phyloP scores from a whole-genome alignment of 805 yeast species.

The Ascoidea tarda region DNA sequence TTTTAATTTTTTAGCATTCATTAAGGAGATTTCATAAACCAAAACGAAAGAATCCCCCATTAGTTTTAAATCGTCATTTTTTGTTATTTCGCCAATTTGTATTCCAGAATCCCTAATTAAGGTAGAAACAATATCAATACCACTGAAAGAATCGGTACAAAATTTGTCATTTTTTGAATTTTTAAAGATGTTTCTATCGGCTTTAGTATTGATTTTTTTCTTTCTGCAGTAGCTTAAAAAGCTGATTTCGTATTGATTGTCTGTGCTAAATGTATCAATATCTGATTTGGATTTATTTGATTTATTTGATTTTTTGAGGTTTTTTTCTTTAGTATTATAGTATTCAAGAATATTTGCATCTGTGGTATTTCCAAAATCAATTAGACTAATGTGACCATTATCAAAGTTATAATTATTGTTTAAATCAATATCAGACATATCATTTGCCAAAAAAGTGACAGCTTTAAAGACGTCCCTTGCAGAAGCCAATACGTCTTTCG shows the following conservation, averaged over 20 bases:
- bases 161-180: slow-evolving; percentile 3
- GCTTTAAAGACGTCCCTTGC: slow-evolving; percentile 1
- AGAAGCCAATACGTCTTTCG: neutral
- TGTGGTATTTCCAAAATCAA: too few relatives aligned
- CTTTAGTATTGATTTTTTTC: slow-evolving; percentile 3
- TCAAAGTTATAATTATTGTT: slow-evolving; percentile 1
- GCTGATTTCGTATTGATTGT: slow-evolving; percentile 18
- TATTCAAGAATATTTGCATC: neutral
- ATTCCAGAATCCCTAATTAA: slow-evolving; percentile 22
- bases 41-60: slow-evolving; percentile 13
- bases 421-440: neutral
- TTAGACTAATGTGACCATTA: too few relatives aligned
- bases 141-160: slow-evolving; percentile 14
- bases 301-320: too few relatives aligned
- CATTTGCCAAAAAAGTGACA: slow-evolving; percentile 3
- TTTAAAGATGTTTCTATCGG: neutral
- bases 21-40: slow-evolving; percentile 12
- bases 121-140: slow-evolving; percentile 21
- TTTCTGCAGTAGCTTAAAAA: slow-evolving; percentile 20
- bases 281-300: neutral
- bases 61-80: slow-evolving; percentile 13
- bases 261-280: slow-evolving; percentile 19
- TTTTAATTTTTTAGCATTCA: neutral
- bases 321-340: neutral
- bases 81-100: slow-evolving; percentile 20